Evolutionary conservation across 1,139 yeast genomes (phyloP).

Genomic region (Kurtzmaniella quercitrusa): DNA sequence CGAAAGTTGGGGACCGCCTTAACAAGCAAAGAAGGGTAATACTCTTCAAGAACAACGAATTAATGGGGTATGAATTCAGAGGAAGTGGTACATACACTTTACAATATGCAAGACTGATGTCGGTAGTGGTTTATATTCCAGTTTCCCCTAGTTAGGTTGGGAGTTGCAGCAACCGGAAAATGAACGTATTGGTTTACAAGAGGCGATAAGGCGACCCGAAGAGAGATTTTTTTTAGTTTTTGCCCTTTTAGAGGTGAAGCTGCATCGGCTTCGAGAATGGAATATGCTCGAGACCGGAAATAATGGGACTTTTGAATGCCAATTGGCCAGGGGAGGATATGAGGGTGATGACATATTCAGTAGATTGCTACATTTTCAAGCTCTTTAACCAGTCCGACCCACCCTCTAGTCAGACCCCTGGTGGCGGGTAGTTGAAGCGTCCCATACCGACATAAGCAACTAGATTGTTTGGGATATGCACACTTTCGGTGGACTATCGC

Average conservation of each 20-base stretch:
- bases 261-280: background rate
- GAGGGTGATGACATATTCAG: too few relatives aligned
- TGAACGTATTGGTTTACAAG: background rate
- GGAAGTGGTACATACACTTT: background rate
- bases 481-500: slow-evolving; percentile 1
- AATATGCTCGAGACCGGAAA: background rate
- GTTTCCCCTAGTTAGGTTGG: background rate
- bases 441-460: background rate
- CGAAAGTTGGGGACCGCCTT: too few relatives aligned
- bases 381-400: too few relatives aligned
- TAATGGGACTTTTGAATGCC: too few relatives aligned
- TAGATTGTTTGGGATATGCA: background rate
- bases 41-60: too few relatives aligned
- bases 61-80: background rate
- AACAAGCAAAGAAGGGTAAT: too few relatives aligned
- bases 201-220: background rate
- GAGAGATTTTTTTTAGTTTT: background rate
- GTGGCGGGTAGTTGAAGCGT: background rate
- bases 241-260: background rate
- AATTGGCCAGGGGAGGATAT: too few relatives aligned
- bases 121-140: background rate
- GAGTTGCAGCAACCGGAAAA: background rate
- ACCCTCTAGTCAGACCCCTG: background rate
- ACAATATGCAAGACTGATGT: background rate
- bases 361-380: too few relatives aligned